Evolutionary conservation across 805 yeast genomes (phyloP).

Genomic region (Wickerhamiella lipophila): DNA sequence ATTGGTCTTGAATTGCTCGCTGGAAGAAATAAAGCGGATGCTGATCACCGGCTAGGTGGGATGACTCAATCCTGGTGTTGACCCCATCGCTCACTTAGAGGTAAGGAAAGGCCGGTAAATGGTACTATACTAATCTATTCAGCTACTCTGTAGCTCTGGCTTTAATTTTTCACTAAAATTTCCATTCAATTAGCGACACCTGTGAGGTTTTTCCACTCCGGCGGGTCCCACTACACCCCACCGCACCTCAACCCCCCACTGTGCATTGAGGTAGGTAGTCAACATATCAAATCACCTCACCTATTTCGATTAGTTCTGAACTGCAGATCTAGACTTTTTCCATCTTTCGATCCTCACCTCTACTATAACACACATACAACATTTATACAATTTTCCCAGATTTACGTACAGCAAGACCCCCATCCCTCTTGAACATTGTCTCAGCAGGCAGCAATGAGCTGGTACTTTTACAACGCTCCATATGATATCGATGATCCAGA

Average conservation of each 20-base stretch:
- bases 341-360: too few relatives aligned
- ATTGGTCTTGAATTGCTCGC: too few relatives aligned
- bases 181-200: neutral
- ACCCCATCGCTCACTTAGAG: neutral
- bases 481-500: constrained; percentile 19
- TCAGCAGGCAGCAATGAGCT: constrained; percentile 8
- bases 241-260: neutral
- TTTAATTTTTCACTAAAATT: neutral
- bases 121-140: too few relatives aligned
- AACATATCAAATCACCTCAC: neutral
- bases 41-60: neutral
- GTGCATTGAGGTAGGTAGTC: neutral
- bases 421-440: neutral
- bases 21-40: neutral
- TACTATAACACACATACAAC: neutral
- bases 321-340: too few relatives aligned
- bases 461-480: constrained; percentile 20
- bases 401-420: neutral
- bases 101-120: neutral
- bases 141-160: too few relatives aligned
- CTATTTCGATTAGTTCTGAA: too few relatives aligned
- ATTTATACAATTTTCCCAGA: neutral
- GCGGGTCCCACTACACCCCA: neutral
- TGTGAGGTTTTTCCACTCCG: too few relatives aligned
- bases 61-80: constrained; percentile 1